These are phyloP conservation scores for Capsella bursapastoris DNA, from an alignment of 345 rosid genomes.

Conservation along the genomic window DNA sequence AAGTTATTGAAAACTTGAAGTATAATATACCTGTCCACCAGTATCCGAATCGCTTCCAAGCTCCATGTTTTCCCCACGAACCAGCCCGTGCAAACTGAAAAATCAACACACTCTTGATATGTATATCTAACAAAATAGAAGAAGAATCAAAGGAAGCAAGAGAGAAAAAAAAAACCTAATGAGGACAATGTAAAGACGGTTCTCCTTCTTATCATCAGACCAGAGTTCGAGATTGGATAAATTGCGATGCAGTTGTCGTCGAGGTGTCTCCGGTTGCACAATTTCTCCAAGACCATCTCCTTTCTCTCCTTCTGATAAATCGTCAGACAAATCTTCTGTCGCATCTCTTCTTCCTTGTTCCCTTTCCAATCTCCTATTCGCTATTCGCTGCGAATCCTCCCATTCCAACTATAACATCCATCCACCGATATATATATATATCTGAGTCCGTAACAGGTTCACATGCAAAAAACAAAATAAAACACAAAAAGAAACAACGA, in stretches of 20 bases:
- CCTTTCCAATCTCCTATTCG: conserved; percentile 68
- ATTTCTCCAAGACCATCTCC: conserved; percentile 72
- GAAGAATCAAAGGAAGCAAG: conserved; percentile 4
- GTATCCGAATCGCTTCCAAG: conserved; percentile 99
- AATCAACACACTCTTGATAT: not conserved
- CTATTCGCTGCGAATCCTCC: conserved; percentile 70
- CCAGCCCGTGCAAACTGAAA: conserved; percentile 86
- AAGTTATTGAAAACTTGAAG: not conserved
- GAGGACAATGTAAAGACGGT: conserved; percentile 86
- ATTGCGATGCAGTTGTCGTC: conserved; percentile 61
- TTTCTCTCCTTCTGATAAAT: conserved; percentile 95
- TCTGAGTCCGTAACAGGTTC: not conserved
- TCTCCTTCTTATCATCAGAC: conserved; percentile 95
- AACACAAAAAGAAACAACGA: not conserved
- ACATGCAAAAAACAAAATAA: not conserved
- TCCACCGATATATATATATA: not conserved
- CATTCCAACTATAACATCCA: conserved; percentile 61
- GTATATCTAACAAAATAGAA: not conserved
- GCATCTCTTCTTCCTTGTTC: conserved; percentile 88
- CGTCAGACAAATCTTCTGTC: conserved; percentile 88
- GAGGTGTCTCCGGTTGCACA: conserved; percentile 70
- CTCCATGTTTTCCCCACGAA: conserved; percentile 98
- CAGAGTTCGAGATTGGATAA: conserved; percentile 82
- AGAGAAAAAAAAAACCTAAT: conserved; percentile 58
- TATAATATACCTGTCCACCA: conserved; percentile 82